Base-by-base conservation (phyloP, 2,329 filamentous ascomycete genomes). In the Penicillium occitanis region DNA sequence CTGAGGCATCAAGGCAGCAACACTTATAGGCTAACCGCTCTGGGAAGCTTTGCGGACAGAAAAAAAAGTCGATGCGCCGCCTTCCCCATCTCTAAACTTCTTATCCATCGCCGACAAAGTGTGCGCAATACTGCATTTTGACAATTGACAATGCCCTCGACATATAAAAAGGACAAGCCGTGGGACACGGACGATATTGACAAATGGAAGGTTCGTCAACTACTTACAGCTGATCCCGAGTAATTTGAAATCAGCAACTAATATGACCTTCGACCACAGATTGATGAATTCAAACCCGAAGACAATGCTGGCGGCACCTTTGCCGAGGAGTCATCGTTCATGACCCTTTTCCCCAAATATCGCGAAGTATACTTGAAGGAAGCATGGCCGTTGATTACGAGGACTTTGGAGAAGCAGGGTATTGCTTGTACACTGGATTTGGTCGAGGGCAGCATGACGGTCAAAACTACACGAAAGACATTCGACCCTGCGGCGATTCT, bases 101-200 rank as follows among this genome's bases (percentile, higher is more conserved):
- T 50, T 66, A 37, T 44, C 48, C 61, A 57, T 55, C 28, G 30
- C 44, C 55, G 14, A 60, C 51, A 48, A 22, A 35, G 17, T 17
- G 40, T 50, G 40, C 53, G 19, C 53, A 40, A 33, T 5, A 48
- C 44, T n/a, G 30, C 53, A 61, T 19, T 48, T 51, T 40, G 40
- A 33, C 37, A n/a, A 59, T 58, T 64, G 74, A 81, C 73, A 58
- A 93, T 97, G 93, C 92, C 93, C 69, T 95, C 92, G 35, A 96
- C 90, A 70, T 88, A 97, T 81, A 91, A 97, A 69, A 90, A 87
- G 71, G 92, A 96, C 2, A 97, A 97, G 79, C 91, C 92, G 64
- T 96, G 93, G 93, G 93, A 97, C 74, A 96, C 93, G 65, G 93
- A 96, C 69, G 95, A 97, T 74, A 92, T 98, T 70, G 94, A 98